Evolutionary conservation across 805 yeast species (phyloP), one percentile per base, ranked within the genome.

Genomic region (Dipodascus albidus): DNA sequence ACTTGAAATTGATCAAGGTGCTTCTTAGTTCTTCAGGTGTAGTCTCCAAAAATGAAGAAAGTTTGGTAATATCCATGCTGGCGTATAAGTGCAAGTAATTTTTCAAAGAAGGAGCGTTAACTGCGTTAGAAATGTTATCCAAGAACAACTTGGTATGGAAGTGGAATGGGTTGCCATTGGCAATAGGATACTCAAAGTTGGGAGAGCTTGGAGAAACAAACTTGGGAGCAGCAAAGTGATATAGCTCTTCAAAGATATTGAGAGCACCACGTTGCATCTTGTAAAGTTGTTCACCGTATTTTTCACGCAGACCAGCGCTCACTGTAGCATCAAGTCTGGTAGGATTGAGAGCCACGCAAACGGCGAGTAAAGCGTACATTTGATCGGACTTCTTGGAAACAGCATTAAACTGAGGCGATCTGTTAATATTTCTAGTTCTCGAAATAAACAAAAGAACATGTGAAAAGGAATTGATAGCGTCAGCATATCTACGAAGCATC

Each of bases 401-500:
- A 47, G 69, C 61, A 60, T 76, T 79, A 58, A 71, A 75, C 60
- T 73, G 77, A 3, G 74, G 74, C 15, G 73, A 64, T 47, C 66
- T 67, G 57, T 69, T 68, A 62, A 72, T 67, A 60, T 71, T 70
- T 61, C 69, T 72, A 9, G 78, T 71, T 62, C 79, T 68, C 35
- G 76, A 66, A 52, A 75, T 72, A 68, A 70, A 74, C 49, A 74
- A 60, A 52, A 76, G 64, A 54, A 75, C 73, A 60, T 75, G 78
- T 2, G 76, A 70, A 58, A 75, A 74, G 8, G 74, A 69, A 62
- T 70, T 74, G 64, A 75, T 74, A 23, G 79, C 78, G 56, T 75
- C 79, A 6, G 77, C 66, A 62, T 75, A 75, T 58, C 79, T 67
- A 57, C 74, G 71, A 59, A 75, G 63, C 79, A 75, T 76, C 61